Conservation (phyloP, 139 green algal species). For the Asterochloris sp. region DNA sequence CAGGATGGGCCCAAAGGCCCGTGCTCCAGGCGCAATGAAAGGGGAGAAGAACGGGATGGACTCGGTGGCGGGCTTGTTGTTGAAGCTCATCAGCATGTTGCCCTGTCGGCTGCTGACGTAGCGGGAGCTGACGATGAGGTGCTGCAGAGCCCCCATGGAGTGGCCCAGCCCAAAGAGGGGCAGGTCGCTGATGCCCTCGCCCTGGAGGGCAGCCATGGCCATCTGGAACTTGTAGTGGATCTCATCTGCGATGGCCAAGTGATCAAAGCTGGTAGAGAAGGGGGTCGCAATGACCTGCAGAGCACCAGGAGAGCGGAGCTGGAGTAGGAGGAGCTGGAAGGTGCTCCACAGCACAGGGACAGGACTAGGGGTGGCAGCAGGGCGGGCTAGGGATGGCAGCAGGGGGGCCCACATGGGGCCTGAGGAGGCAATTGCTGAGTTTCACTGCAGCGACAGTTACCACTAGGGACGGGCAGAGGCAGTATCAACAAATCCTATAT, state of each 20-base stretch:
- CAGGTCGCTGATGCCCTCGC: conserved; percentile 28
- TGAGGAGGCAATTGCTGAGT: neutral
- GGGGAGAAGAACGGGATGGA: conserved; percentile 78
- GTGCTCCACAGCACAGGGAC: too few relatives aligned
- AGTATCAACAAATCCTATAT: neutral
- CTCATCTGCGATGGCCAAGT: conserved; percentile 86
- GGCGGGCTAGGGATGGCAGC: neutral
- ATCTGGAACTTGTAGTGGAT: conserved; percentile 81
- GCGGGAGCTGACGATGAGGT: conserved; percentile 79
- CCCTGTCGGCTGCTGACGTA: conserved; percentile 67
- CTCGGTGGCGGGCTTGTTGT: conserved; percentile 73
- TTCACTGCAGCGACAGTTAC: neutral
- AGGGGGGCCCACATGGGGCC: neutral
- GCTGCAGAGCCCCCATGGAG: conserved; percentile 79
- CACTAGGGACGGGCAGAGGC: neutral
- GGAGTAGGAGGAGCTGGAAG: too few relatives aligned
- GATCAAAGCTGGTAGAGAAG: conserved; percentile 82
- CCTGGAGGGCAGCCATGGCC: conserved; percentile 30
- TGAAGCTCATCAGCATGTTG: conserved; percentile 91
- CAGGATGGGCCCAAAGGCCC: conserved; percentile 70
- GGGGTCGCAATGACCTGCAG: conserved; percentile 76
- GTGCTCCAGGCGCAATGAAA: conserved; percentile 69
- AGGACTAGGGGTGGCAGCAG: neutral
- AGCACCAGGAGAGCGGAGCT: neutral
- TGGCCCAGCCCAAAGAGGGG: conserved; percentile 87